These are phyloP conservation scores for Sclerotinia subarctica DNA, from an alignment of 2,329 filamentous ascomycete genomes.

Conservation along the genomic window DNA sequence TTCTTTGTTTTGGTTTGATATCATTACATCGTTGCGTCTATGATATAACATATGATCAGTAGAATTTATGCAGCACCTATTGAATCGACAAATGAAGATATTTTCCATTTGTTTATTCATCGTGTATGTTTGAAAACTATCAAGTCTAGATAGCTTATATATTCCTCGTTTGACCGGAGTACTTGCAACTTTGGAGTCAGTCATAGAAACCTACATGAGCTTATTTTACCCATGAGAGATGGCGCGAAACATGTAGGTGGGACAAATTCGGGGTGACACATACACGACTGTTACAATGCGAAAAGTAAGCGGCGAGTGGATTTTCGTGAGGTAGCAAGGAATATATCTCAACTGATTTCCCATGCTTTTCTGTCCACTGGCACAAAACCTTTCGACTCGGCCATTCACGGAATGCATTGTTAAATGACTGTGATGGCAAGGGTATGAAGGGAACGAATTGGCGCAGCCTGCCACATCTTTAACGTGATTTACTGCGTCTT, in stretches of 20 bases:
- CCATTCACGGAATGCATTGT: too few species aligned
- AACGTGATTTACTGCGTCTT: not conserved
- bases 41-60: not conserved
- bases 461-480: not conserved
- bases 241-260: not conserved
- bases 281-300: slow-evolving; percentile 11
- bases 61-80: not conserved
- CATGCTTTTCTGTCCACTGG: not conserved
- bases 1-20: not conserved
- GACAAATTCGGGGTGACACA: slow-evolving; percentile 11
- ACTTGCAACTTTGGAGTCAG: not conserved
- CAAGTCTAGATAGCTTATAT: too few species aligned
- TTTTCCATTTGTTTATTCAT: not conserved
- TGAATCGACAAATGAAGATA: not conserved
- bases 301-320: not conserved
- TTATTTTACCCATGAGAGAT: not conserved
- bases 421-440: not conserved
- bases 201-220: not conserved
- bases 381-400: not conserved
- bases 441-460: not conserved
- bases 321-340: not conserved
- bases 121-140: too few species aligned
- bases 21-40: too few species aligned
- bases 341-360: not conserved
- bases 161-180: not conserved